Percentiles rank a stretch among this genome's conserved stretches.
These are phyloP conservation scores for Trapa bicornis DNA, from an alignment of 345 rosid genomes.

Conservation along the genomic window DNA sequence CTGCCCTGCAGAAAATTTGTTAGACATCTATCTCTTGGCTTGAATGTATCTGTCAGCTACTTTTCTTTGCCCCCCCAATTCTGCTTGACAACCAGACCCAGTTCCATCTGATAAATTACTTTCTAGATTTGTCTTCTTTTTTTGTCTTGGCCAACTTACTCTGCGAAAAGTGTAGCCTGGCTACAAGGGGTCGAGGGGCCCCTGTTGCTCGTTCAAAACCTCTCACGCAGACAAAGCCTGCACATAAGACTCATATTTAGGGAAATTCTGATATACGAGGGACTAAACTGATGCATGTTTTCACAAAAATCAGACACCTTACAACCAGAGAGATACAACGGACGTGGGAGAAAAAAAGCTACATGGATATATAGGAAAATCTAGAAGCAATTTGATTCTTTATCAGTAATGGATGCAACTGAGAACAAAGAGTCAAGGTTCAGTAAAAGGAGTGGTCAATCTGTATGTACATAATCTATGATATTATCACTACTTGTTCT, in stretches of 20 bases:
- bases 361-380: too few species aligned
- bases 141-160: constrained; percentile 33
- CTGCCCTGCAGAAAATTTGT: constrained; percentile 1
- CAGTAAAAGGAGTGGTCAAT: too few species aligned
- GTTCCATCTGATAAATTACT: constrained; percentile 1
- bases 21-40: constrained; percentile 3
- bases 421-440: too few species aligned
- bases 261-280: neutral
- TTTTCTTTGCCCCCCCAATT: neutral
- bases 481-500: neutral
- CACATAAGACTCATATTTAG: constrained; percentile 9
- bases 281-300: neutral
- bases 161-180: constrained; percentile 59
- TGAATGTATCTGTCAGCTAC: constrained; percentile 1
- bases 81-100: neutral
- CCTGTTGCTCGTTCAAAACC: constrained; percentile 64
- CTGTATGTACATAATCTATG: too few species aligned
- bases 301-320: neutral
- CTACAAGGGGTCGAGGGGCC: constrained; percentile 74
- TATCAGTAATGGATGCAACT: too few species aligned
- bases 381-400: too few species aligned
- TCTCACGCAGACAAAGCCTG: constrained; percentile 88
- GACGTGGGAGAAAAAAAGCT: neutral
- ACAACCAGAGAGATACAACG: neutral
- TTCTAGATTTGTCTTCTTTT: constrained; percentile 9